phyloP scores from a whole-genome alignment of 768 basidiomycete genomes.

The Podaxis sp. region DNA sequence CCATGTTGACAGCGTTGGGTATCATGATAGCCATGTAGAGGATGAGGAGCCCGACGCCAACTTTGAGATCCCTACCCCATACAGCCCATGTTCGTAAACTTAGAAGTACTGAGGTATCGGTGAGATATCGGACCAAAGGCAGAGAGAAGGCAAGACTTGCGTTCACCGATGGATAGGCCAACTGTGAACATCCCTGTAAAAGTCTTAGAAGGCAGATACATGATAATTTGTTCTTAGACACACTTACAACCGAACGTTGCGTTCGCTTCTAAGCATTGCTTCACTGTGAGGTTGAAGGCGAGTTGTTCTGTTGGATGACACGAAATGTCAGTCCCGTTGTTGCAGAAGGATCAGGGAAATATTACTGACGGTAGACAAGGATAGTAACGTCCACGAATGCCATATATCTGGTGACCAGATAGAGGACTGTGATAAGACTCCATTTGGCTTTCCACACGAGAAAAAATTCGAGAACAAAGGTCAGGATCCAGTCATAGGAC shows the following conservation, averaged over 20 bases:
- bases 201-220: neutral
- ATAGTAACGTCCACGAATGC: constrained; percentile 8
- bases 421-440: constrained; percentile 10
- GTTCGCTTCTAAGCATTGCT: neutral
- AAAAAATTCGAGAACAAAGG: neutral
- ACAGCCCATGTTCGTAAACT: neutral
- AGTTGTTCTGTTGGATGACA: neutral
- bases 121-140: neutral
- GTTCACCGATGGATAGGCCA: neutral
- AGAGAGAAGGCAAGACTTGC: neutral
- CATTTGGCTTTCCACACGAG: constrained; percentile 12
- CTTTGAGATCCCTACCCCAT: neutral
- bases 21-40: neutral
- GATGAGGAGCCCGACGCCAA: neutral
- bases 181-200: neutral
- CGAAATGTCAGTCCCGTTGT: neutral
- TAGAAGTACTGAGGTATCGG: neutral
- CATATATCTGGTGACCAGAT: constrained; percentile 15
- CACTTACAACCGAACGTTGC: neutral
- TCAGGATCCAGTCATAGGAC: neutral
- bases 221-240: neutral
- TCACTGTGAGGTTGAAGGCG: neutral
- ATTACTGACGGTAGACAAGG: neutral
- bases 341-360: neutral
- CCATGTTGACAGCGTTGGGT: neutral